Percentiles rank a stretch among this genome's conserved stretches.
These are phyloP conservation scores for Ustilago esculenta DNA, from an alignment of 1,284 basidiomycete genomes.

Conservation along the genomic window DNA sequence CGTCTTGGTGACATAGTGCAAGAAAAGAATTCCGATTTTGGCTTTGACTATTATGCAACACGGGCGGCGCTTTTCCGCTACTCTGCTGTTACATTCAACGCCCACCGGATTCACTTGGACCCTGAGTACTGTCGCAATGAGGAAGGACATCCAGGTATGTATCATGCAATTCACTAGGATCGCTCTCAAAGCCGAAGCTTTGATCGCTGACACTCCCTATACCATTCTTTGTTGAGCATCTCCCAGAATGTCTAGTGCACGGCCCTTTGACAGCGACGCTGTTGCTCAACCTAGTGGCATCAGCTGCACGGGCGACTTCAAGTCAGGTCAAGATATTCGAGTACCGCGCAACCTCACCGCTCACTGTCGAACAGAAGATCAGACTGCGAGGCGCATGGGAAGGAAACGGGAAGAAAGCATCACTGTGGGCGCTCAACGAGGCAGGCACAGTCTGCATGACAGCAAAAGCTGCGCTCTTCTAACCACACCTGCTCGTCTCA, in stretches of 20 bases:
- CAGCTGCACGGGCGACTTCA: constrained; percentile 1
- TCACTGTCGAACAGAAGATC: constrained; percentile 36
- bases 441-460: constrained; percentile 41
- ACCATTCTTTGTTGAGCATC: neutral
- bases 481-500: neutral
- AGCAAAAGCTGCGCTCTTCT: constrained; percentile 27
- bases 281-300: constrained; percentile 31
- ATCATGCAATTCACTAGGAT: too few species aligned
- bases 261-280: constrained; percentile 54
- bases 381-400: constrained; percentile 36
- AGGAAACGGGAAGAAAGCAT: constrained; percentile 14
- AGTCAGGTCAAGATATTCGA: constrained; percentile 27
- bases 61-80: constrained; percentile 60
- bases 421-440: constrained; percentile 38
- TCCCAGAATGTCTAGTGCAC: constrained; percentile 50
- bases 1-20: constrained; percentile 21
- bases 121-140: constrained; percentile 53
- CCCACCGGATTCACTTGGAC: constrained; percentile 61
- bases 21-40: constrained; percentile 39
- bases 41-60: constrained; percentile 42
- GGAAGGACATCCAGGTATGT: constrained; percentile 52
- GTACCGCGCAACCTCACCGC: constrained; percentile 49
- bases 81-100: constrained; percentile 62
- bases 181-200: too few species aligned
- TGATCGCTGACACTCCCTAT: too few species aligned